Evolutionary conservation across 2,329 filamentous ascomycete genomes (phyloP).

Genomic region (Ceratocystis alfenasii): DNA sequence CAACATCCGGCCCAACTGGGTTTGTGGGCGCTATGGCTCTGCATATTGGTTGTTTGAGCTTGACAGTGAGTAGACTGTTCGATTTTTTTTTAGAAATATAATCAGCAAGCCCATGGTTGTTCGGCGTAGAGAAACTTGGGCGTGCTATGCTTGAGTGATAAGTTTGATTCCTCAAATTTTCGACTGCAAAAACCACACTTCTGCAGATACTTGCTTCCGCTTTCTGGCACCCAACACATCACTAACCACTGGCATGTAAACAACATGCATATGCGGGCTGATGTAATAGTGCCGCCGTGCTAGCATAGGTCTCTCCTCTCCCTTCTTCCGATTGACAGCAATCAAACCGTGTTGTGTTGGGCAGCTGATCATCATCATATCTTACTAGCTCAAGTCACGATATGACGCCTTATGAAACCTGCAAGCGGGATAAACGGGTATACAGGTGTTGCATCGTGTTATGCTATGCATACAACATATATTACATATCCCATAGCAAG

Average conservation of each 20-base stretch:
- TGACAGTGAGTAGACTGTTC: background rate
- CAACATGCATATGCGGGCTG: background rate
- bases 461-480: background rate
- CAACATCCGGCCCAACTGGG: background rate
- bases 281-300: background rate
- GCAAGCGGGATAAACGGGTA: background rate
- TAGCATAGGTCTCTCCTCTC: background rate
- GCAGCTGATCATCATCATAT: background rate
- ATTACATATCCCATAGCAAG: background rate
- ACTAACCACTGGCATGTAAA: background rate
- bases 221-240: background rate
- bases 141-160: background rate
- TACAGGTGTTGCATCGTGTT: background rate
- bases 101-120: too few relatives aligned
- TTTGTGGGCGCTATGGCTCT: background rate
- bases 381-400: background rate
- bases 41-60: background rate
- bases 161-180: background rate
- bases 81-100: background rate
- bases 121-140: background rate
- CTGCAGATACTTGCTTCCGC: background rate
- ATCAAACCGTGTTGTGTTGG: background rate
- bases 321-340: background rate
- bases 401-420: constrained; percentile 6
- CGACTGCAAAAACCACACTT: background rate